Percentiles rank a stretch among this genome's conserved stretches.
These are phyloP conservation scores for Candida hungchunana DNA, from an alignment of 805 yeast genomes.

Conservation along the genomic window DNA sequence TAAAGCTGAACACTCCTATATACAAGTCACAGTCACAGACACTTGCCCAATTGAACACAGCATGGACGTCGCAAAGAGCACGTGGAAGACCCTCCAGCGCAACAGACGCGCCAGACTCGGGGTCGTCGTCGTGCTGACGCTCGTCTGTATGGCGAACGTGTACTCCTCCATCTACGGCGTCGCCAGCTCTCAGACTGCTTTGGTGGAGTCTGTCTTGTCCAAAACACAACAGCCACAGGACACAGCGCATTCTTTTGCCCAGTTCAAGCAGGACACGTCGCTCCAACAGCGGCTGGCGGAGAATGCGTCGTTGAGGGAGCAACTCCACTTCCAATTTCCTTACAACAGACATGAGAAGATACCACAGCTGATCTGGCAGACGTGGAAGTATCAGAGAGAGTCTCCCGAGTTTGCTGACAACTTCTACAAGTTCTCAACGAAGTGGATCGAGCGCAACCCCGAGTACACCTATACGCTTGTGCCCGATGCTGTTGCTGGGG, in stretches of 20 bases:
- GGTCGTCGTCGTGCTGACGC: constrained; percentile 1
- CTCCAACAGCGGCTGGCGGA: constrained; percentile 6
- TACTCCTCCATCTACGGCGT: constrained; percentile 17
- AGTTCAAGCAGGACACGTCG: constrained; percentile 6
- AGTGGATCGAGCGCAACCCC: constrained; percentile 64
- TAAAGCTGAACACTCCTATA: too few species aligned
- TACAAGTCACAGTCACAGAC: too few species aligned
- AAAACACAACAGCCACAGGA: constrained; percentile 1
- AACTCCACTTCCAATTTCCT: constrained; percentile 68
- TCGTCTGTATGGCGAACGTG: constrained; percentile 5
- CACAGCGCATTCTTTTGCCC: constrained; percentile 1
- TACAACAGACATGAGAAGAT: constrained; percentile 61
- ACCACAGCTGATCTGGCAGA: constrained; percentile 87
- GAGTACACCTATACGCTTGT: constrained; percentile 69
- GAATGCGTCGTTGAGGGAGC: constrained; percentile 39
- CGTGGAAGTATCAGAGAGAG: constrained; percentile 74
- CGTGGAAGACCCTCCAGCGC: constrained; percentile 2
- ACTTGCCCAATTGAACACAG: too few species aligned
- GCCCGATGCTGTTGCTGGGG: constrained; percentile 62
- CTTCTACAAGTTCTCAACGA: constrained; percentile 45
- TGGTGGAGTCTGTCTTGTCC: background rate
- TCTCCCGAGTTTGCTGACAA: constrained; percentile 53
- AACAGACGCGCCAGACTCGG: constrained; percentile 5
- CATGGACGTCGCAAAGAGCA: too few species aligned
- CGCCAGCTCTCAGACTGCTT: constrained; percentile 3